phyloP scores from a whole-genome alignment of 2,329 filamentous ascomycete genomes.

The Sarocladium strictum region DNA sequence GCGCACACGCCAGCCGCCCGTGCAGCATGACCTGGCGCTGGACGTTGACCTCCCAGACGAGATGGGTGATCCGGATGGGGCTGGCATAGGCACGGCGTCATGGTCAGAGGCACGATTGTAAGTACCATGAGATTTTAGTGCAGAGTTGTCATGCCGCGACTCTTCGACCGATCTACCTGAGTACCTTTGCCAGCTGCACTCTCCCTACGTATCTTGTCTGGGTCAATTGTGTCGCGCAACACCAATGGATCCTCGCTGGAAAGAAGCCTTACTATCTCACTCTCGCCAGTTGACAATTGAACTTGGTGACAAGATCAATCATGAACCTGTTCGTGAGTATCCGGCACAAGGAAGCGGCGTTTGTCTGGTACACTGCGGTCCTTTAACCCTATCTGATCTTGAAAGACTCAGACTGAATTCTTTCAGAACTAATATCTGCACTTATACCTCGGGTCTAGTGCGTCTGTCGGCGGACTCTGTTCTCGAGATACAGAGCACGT shows the following conservation, averaged over 20 bases:
- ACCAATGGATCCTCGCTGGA: background rate
- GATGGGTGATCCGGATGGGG: background rate
- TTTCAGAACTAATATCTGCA: background rate
- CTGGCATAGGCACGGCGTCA: background rate
- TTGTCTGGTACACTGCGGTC: background rate
- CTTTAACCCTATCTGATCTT: background rate
- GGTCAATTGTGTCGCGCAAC: background rate
- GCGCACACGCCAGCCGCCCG: constrained; percentile 5
- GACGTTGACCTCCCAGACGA: constrained; percentile 23
- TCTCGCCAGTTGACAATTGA: background rate
- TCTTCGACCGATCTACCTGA: background rate
- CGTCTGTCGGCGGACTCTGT: background rate
- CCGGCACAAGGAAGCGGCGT: background rate
- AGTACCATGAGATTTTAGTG: background rate
- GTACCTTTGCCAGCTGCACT: constrained; percentile 1
- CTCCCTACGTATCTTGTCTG: background rate
- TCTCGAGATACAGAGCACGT: background rate
- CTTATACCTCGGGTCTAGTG: background rate
- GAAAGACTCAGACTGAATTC: background rate
- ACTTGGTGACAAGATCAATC: no score
- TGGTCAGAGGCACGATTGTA: background rate
- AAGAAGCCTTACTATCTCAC: background rate
- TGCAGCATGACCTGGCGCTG: constrained; percentile 12
- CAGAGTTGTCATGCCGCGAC: background rate
- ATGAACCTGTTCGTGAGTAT: background rate